Evolutionary conservation across 2,329 filamentous ascomycete species (phyloP).

Genomic region (Emericellopsis atlantica): DNA sequence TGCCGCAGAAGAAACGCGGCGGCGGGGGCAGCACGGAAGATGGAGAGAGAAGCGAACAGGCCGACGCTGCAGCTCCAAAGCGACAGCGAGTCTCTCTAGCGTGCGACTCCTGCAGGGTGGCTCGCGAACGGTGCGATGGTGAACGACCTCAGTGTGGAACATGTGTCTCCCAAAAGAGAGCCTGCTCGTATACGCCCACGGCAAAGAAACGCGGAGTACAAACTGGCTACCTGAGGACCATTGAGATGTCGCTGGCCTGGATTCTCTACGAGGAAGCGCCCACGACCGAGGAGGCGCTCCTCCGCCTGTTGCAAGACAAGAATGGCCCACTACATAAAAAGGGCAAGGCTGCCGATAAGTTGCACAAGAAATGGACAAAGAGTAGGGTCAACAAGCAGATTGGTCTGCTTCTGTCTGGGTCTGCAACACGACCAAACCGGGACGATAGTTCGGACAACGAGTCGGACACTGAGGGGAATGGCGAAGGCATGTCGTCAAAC

Average conservation of each 20-base stretch:
- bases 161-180: slow-evolving; percentile 48
- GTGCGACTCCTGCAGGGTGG: slow-evolving; percentile 55
- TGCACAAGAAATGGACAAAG: slow-evolving; percentile 51
- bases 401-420: slow-evolving; percentile 44
- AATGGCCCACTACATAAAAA: neutral
- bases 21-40: neutral
- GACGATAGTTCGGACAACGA: slow-evolving; percentile 21
- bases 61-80: slow-evolving; percentile 24
- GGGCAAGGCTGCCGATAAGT: slow-evolving; percentile 30
- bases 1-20: slow-evolving; percentile 1
- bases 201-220: slow-evolving; percentile 68
- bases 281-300: slow-evolving; percentile 44
- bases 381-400: slow-evolving; percentile 50
- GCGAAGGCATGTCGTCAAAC: slow-evolving; percentile 9
- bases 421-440: neutral
- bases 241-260: slow-evolving; percentile 58
- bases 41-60: neutral
- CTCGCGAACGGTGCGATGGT: slow-evolving; percentile 63
- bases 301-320: slow-evolving; percentile 30
- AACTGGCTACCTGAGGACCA: slow-evolving; percentile 65
- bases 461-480: slow-evolving; percentile 14
- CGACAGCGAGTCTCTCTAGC: slow-evolving; percentile 55
- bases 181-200: slow-evolving; percentile 60
- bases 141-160: slow-evolving; percentile 53
- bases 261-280: slow-evolving; percentile 46